phyloP scores from a whole-genome alignment of 73 alveolate genomes.

The Paraurostyla sp. region DNA sequence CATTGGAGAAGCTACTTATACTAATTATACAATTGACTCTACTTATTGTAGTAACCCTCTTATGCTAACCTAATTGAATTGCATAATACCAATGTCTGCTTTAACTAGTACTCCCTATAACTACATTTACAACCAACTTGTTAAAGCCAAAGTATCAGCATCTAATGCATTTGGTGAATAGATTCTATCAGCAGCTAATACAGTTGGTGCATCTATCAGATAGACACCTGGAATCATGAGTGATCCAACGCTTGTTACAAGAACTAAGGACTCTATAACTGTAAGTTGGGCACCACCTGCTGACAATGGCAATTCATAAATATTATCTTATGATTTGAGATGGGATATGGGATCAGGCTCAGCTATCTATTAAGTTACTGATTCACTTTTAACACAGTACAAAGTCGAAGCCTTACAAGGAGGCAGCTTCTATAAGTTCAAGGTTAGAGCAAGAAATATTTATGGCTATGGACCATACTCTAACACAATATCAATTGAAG shows the following conservation, averaged over 20 bases:
- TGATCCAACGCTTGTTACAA: not conserved
- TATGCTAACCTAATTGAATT: constrained; percentile 11
- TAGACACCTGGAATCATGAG: constrained; percentile 1
- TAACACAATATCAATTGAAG: not conserved
- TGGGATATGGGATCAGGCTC: constrained; percentile 62
- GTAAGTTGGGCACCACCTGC: constrained; percentile 63
- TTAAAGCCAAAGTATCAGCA: constrained; percentile 48
- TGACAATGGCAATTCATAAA: constrained; percentile 35
- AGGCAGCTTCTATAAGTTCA: not conserved
- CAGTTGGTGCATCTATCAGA: not conserved
- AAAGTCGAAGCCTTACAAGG: not conserved
- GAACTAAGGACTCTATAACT: constrained; percentile 11
- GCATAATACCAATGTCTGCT: constrained; percentile 63
- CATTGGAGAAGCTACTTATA: not conserved
- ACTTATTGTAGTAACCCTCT: constrained; percentile 50
- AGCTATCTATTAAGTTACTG: not conserved
- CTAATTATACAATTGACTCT: not conserved
- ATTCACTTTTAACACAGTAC: not conserved
- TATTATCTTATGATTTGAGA: constrained; percentile 38
- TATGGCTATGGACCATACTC: constrained; percentile 59
- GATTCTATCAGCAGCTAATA: not conserved
- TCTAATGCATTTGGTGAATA: not conserved
- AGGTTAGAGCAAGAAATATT: constrained; percentile 29
- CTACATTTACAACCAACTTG: not conserved
- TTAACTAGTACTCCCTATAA: not conserved